phyloP scores from a whole-genome alignment of 106 monocot species.

The Dioscorea alata region DNA sequence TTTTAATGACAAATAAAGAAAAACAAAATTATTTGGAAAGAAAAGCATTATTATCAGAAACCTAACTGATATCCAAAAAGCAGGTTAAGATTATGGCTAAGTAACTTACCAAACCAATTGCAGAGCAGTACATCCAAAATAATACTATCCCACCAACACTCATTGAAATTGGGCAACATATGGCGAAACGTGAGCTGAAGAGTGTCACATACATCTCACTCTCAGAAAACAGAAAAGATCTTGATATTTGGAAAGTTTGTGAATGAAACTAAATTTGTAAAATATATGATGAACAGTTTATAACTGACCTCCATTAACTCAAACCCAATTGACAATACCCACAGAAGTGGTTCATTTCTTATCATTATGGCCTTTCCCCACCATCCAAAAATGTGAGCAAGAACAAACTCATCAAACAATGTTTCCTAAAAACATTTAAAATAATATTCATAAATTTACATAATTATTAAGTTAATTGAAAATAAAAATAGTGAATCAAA shows the following conservation, averaged over 20 bases:
- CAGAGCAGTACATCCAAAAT: slow-evolving; percentile 82
- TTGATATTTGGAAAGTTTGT: neutral
- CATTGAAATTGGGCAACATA: slow-evolving; percentile 96
- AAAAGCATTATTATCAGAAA: too few species aligned
- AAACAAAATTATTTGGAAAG: too few species aligned
- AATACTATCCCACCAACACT: slow-evolving; percentile 99
- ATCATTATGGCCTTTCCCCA: slow-evolving; percentile 99
- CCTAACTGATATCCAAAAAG: too few species aligned
- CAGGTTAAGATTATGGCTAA: too few species aligned
- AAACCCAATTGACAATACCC: slow-evolving; percentile 96
- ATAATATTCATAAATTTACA: slow-evolving; percentile 40
- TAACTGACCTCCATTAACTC: slow-evolving; percentile 84
- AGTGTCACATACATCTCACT: neutral
- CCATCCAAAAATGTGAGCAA: slow-evolving; percentile 98
- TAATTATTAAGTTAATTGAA: neutral
- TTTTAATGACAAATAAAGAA: too few species aligned
- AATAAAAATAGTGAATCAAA: neutral
- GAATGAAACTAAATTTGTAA: neutral
- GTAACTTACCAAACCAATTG: slow-evolving; percentile 90
- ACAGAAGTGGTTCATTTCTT: slow-evolving; percentile 86
- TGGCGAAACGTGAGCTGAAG: slow-evolving; percentile 94
- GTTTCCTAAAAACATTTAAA: slow-evolving; percentile 75
- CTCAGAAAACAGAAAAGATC: neutral
- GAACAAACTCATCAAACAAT: slow-evolving; percentile 95
- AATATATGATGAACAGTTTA: neutral